A percentile compares a stretch with the other conserved stretches of the same genome.
These are phyloP conservation scores for Sabuloglossum arenarium DNA, from an alignment of 495 filamentous ascomycete species.

Conservation along the genomic window DNA sequence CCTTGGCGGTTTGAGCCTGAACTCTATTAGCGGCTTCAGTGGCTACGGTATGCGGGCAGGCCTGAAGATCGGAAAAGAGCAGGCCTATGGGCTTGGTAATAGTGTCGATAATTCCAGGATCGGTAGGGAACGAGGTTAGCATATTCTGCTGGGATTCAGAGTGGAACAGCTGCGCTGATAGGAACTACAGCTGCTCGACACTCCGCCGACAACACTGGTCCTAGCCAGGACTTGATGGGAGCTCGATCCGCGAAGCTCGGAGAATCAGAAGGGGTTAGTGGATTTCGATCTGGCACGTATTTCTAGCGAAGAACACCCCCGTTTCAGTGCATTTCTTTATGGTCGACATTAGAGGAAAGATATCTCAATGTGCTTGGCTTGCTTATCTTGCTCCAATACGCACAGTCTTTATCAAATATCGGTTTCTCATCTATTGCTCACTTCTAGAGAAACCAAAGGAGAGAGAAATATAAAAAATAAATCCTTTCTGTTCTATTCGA, in stretches of 20 bases:
- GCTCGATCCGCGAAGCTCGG: background rate
- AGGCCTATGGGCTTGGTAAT: background rate
- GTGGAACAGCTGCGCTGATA: background rate
- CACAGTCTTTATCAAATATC: too few species aligned
- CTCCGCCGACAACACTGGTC: background rate
- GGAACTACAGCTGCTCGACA: background rate
- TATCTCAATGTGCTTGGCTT: background rate
- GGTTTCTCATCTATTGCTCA: too few species aligned
- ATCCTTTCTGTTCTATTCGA: too few species aligned
- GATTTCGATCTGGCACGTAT: background rate
- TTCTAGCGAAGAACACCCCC: background rate
- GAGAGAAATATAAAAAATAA: too few species aligned
- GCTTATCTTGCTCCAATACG: background rate
- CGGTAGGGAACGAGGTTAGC: background rate
- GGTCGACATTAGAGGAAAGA: too few species aligned
- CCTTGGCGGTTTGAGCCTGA: slow-evolving; percentile 12
- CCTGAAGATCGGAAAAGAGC: slow-evolving; percentile 16
- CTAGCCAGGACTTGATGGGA: background rate
- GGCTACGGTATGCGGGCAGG: slow-evolving; percentile 29
- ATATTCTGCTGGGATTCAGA: background rate
- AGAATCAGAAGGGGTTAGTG: background rate
- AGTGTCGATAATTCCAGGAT: background rate
- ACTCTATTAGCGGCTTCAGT: slow-evolving; percentile 11
- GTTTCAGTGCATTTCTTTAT: background rate
- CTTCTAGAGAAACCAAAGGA: too few species aligned